Conservation (phyloP, 2,329 filamentous ascomycete species). For the Sclerotinia trifoliorum region DNA sequence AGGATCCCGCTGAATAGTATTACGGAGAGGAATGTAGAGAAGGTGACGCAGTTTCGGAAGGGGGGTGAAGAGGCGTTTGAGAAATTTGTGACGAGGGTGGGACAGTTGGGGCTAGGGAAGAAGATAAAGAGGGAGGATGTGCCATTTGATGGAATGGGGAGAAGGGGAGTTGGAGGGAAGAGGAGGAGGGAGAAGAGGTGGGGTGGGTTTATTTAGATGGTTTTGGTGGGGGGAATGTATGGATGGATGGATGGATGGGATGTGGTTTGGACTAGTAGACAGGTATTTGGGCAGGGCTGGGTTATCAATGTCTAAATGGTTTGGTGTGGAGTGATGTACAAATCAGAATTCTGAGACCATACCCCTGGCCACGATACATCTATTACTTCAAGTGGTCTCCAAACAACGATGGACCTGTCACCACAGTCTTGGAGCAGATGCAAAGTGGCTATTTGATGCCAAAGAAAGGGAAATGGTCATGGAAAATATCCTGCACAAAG, state of each 20-base stretch:
- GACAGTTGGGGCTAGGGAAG: conserved; percentile 40
- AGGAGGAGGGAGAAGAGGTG: conserved; percentile 20
- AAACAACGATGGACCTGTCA: conserved; percentile 71
- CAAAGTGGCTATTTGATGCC: conserved; percentile 72
- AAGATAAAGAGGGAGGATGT: conserved; percentile 36
- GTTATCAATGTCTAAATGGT: conserved; percentile 25
- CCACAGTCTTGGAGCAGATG: conserved; percentile 76
- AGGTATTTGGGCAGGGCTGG: not conserved
- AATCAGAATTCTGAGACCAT: conserved; percentile 82
- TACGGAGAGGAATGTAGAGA: conserved; percentile 75
- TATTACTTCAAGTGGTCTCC: conserved; percentile 82
- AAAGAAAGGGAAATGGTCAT: conserved; percentile 90
- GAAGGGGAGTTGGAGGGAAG: conserved; percentile 14
- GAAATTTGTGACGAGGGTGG: conserved; percentile 53
- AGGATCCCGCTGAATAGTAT: conserved; percentile 64
- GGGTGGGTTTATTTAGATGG: conserved; percentile 19
- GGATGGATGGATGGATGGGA: conserved; percentile 10
- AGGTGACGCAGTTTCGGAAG: conserved; percentile 75
- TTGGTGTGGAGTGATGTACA: conserved; percentile 47
- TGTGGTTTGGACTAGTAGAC: not conserved
- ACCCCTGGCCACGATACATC: conserved; percentile 83
- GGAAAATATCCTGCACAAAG: conserved; percentile 85
- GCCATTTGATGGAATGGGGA: conserved; percentile 26
- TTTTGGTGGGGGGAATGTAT: conserved; percentile 1
- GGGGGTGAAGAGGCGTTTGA: conserved; percentile 68